Evolutionary conservation across 257 asterid genomes (phyloP).

Genomic region (Buddleja alternifolia): DNA sequence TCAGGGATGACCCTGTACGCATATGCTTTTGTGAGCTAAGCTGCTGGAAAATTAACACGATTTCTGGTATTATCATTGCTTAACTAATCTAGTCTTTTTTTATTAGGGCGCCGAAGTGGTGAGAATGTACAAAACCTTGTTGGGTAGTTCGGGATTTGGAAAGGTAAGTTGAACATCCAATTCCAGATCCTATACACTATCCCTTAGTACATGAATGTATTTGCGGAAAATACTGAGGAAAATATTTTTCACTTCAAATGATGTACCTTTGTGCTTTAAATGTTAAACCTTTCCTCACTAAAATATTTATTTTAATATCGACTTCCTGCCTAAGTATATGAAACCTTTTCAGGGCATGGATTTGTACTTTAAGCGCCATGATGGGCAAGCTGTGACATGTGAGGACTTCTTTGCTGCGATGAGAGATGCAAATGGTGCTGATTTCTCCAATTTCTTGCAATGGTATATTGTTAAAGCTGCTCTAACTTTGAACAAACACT

Average conservation of each 20-base stretch:
- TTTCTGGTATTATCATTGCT: background rate
- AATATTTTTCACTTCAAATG: no score
- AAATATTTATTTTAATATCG: background rate
- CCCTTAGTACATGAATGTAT: background rate
- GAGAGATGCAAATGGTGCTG: conserved; percentile 95
- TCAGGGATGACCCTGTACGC: conserved; percentile 7
- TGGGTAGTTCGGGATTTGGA: conserved; percentile 74
- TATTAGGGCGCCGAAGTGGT: conserved; percentile 90
- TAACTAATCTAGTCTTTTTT: conserved; percentile 24
- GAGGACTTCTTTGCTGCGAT: conserved; percentile 93
- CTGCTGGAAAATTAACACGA: background rate
- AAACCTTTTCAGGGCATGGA: conserved; percentile 70
- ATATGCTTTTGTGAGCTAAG: conserved; percentile 9
- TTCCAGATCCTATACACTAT: conserved; percentile 1
- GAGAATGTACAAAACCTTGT: conserved; percentile 87
- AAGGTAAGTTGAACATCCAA: conserved; percentile 44
- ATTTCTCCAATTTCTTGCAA: conserved; percentile 78
- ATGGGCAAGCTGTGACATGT: conserved; percentile 87
- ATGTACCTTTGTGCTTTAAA: no score
- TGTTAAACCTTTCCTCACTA: no score
- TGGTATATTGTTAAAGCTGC: conserved; percentile 54
- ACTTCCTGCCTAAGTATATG: background rate
- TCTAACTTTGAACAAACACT: no score
- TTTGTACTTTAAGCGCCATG: conserved; percentile 77
- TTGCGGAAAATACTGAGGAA: no score